Evolutionary conservation across 2,329 filamentous ascomycete genomes (phyloP), one percentile per base, ranked within the genome.

Genomic region (Calonectria ilicicola): DNA sequence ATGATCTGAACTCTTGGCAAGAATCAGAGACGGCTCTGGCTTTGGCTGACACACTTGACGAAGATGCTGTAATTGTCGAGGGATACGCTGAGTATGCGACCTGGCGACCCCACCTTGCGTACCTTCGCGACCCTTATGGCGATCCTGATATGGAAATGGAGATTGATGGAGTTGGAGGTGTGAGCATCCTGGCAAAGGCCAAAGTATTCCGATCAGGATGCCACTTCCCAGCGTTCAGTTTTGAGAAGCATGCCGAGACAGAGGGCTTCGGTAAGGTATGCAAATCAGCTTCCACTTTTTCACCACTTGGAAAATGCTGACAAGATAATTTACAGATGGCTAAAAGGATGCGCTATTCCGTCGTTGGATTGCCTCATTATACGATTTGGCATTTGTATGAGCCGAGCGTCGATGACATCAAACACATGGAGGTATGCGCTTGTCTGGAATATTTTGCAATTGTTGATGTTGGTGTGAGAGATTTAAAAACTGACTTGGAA

Each of bases 121-220:
- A 99, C 82, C 91, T 99, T 9, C 93, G 97, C 72, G 97, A 99
- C 82, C 97, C 97, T 2, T 98, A 98, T 80, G 97, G 97, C 46
- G 97, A 99, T 81, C 96, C 96, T 23, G 97, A 99, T 82, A 98
- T 98, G 93, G 97, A 99, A 83, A 98, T 99, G 97, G 97, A 99
- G 80, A 96, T 99, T 79, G 97, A 99, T 79, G 97, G 97, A 77
- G 96, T 99, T 58, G 96, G 97, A 64, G 97, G 97, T 85, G 97
- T 99, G 79, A 98, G 95, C 86, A 99, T 99, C 80, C 85, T 99
- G 78, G 96, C 97, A 56, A 99, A 98, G 85, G 97, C 97, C 2
- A 94, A 93, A 79, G 97, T 99, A 0, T 99, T 99, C 87, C 92
- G 97, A 74, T 93, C 94, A 56, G 97, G 97, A 51, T 96, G 98